These are phyloP conservation scores for Pittosporum tobira DNA, from an alignment of 129 eudicot genomes.

Conservation along the genomic window DNA sequence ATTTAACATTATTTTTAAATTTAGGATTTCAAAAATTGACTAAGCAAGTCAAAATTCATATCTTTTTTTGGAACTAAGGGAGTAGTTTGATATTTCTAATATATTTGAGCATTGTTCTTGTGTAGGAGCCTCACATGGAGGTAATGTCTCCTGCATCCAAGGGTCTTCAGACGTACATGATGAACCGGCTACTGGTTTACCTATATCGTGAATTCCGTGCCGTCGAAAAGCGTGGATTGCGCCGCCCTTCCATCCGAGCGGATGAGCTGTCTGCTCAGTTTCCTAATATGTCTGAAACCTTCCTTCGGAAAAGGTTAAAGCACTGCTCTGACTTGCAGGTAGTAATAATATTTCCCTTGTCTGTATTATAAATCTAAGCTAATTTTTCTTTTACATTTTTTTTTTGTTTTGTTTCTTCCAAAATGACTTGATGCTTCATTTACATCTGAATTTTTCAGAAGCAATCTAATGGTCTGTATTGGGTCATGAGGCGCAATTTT, in stretches of 20 bases:
- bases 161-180: constrained; percentile 54
- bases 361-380: not conserved
- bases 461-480: constrained; percentile 47
- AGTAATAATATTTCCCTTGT: not conserved
- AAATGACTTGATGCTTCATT: constrained; percentile 9
- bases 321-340: constrained; percentile 87
- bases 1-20: too few species aligned
- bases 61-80: not conserved
- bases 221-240: constrained; percentile 70
- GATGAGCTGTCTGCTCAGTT: constrained; percentile 77
- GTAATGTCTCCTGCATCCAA: constrained; percentile 87
- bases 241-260: constrained; percentile 64
- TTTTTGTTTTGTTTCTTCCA: not conserved
- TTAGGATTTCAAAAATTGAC: too few species aligned
- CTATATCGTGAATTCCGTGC: constrained; percentile 88
- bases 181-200: constrained; percentile 77
- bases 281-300: constrained; percentile 58
- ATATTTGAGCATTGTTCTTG: constrained; percentile 13
- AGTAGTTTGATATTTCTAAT: constrained; percentile 1
- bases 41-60: too few species aligned
- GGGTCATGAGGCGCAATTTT: constrained; percentile 74
- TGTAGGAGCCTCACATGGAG: constrained; percentile 95
- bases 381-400: not conserved
- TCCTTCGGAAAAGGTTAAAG: constrained; percentile 73
- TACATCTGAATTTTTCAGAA: constrained; percentile 39